Percentiles rank a stretch among this genome's conserved stretches.
phyloP scores from a whole-genome alignment of 345 rosid genomes.

The Corchorus capsularis region DNA sequence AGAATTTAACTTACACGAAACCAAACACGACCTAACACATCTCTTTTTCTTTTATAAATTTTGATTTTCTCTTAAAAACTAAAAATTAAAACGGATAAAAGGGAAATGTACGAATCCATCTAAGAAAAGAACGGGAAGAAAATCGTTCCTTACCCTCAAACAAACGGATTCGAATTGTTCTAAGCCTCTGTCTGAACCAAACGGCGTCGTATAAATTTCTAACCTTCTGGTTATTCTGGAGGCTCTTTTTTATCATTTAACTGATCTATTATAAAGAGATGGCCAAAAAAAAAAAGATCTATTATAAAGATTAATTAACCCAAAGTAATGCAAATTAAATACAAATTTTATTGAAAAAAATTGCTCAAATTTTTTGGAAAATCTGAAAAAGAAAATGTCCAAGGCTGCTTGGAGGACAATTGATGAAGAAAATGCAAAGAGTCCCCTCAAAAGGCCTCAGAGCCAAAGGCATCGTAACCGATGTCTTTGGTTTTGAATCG shows the following conservation, averaged over 20 bases:
- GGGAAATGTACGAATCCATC: conserved; percentile 27
- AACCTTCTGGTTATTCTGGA: conserved; percentile 36
- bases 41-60: too few relatives aligned
- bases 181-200: conserved; percentile 46
- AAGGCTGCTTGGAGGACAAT: conserved; percentile 35
- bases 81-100: not conserved
- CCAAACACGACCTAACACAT: too few relatives aligned
- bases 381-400: conserved; percentile 21
- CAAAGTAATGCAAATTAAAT: not conserved
- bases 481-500: not conserved
- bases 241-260: conserved; percentile 7
- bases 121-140: conserved; percentile 24
- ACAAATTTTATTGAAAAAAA: not conserved
- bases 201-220: not conserved
- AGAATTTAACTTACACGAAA: too few relatives aligned
- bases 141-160: conserved; percentile 24
- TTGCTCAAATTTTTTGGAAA: not conserved
- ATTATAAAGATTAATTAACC: not conserved
- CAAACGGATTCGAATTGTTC: conserved; percentile 22
- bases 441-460: conserved; percentile 36
- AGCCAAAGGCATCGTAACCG: not conserved
- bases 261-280: too few relatives aligned
- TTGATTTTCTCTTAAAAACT: too few relatives aligned
- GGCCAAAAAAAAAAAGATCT: too few relatives aligned
- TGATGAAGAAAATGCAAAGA: not conserved